Percentiles rank a stretch among this genome's conserved stretches.
phyloP scores from a whole-genome alignment of 805 yeast species.

The Yamadazyma nakazawae region DNA sequence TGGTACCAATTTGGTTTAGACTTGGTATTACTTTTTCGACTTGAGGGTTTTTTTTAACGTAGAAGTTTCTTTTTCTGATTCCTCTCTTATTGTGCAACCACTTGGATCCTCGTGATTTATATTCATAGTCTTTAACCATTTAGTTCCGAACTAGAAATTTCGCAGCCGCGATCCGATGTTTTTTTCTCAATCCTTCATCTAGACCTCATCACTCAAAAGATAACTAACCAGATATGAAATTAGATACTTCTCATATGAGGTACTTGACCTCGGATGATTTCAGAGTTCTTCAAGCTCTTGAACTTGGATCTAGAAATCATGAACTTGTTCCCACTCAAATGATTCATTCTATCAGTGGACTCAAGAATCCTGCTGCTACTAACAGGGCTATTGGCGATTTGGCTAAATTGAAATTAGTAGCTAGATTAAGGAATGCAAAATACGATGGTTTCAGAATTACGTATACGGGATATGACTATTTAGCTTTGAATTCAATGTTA shows the following conservation, averaged over 20 bases:
- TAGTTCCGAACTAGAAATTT: neutral
- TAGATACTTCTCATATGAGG: slow-evolving; percentile 91
- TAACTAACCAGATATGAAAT: slow-evolving; percentile 56
- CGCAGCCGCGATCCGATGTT: slow-evolving; percentile 4
- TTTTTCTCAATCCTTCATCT: neutral
- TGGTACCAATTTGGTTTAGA: slow-evolving; percentile 7
- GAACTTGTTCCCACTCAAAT: slow-evolving; percentile 89
- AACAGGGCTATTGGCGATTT: slow-evolving; percentile 77
- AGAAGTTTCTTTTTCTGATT: neutral
- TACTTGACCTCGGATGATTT: slow-evolving; percentile 89
- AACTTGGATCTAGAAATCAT: slow-evolving; percentile 87
- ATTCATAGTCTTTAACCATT: too few species aligned
- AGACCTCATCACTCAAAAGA: slow-evolving; percentile 1
- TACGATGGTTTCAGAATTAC: slow-evolving; percentile 93
- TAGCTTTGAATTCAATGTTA: slow-evolving; percentile 82
- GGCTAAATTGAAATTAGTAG: slow-evolving; percentile 78
- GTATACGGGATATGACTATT: slow-evolving; percentile 86
- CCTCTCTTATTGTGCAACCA: neutral
- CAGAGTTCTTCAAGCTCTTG: slow-evolving; percentile 83
- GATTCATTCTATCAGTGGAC: slow-evolving; percentile 75
- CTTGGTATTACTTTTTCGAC: neutral
- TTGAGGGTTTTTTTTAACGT: neutral
- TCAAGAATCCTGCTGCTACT: slow-evolving; percentile 73
- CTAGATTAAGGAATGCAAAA: slow-evolving; percentile 81
- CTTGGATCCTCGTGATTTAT: neutral